phyloP scores from a whole-genome alignment of 2,329 filamentous ascomycete species.

The Diaporthe velutina region DNA sequence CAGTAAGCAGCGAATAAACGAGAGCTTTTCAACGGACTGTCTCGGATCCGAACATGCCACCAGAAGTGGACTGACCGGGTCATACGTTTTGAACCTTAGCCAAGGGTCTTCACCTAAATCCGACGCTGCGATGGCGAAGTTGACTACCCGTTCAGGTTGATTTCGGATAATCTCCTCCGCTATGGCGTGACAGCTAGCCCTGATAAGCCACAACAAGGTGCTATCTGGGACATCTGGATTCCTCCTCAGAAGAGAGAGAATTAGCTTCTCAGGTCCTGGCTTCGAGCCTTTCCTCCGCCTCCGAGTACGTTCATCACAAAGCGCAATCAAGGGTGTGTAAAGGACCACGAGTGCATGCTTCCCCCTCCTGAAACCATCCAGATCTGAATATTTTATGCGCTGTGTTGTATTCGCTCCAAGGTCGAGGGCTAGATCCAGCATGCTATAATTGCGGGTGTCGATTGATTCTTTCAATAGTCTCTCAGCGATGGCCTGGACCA shows the following conservation, averaged over 20 bases:
- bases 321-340: neutral
- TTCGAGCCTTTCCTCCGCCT: rapidly evolving
- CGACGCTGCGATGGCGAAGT: neutral
- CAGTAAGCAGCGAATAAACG: neutral
- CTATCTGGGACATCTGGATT: neutral
- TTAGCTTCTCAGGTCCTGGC: neutral
- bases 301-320: rapidly evolving
- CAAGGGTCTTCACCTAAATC: rapidly evolving
- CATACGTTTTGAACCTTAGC: rapidly evolving
- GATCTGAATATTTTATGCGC: rapidly evolving
- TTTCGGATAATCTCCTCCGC: neutral
- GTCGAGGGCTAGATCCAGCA: neutral
- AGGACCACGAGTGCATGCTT: too few relatives aligned
- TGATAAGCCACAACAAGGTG: neutral
- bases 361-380: rapidly evolving
- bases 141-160: neutral
- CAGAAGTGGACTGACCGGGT: neutral
- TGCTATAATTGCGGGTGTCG: rapidly evolving
- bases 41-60: neutral
- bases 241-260: neutral
- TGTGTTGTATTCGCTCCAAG: neutral
- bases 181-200: neutral
- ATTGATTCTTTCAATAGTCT: neutral
- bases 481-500: neutral
- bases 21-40: neutral